Percentiles rank a stretch among this genome's conserved stretches.
Conservation (phyloP, 2,329 filamentous ascomycete genomes). For the Spiromastix sp. region DNA sequence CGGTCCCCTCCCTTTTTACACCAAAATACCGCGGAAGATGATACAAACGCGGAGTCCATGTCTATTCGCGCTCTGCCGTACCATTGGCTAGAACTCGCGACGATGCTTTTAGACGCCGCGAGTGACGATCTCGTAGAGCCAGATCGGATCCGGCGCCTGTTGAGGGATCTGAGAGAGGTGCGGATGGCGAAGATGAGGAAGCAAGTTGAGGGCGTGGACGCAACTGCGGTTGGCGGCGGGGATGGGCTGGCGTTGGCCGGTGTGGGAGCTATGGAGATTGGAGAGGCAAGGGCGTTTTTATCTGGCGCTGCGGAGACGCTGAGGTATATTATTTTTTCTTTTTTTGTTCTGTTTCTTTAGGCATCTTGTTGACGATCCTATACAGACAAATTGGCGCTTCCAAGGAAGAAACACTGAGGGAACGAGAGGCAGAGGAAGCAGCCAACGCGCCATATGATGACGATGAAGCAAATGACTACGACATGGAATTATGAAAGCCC, state of each 20-base stretch:
- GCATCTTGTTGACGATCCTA: slow-evolving; percentile 9
- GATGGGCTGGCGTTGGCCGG: slow-evolving; percentile 67
- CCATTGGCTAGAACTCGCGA: slow-evolving; percentile 88
- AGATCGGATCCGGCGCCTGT: slow-evolving; percentile 61
- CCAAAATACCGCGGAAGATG: slow-evolving; percentile 54
- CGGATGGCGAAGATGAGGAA: slow-evolving; percentile 79
- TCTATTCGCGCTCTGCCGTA: slow-evolving; percentile 58
- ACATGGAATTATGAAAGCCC: slow-evolving; percentile 40
- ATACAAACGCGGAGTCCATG: neutral
- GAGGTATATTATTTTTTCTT: slow-evolving; percentile 30
- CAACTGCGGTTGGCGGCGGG: slow-evolving; percentile 43
- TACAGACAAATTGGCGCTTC: slow-evolving; percentile 66
- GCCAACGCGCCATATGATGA: slow-evolving; percentile 41
- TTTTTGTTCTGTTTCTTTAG: neutral
- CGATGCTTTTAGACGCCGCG: slow-evolving; percentile 76
- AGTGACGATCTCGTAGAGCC: slow-evolving; percentile 69
- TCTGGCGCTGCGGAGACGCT: slow-evolving; percentile 79
- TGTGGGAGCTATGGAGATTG: slow-evolving; percentile 86
- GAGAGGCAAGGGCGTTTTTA: slow-evolving; percentile 76
- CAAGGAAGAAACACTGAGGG: slow-evolving; percentile 64
- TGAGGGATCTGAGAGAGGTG: slow-evolving; percentile 78
- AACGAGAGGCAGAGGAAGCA: slow-evolving; percentile 62
- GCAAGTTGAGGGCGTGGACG: slow-evolving; percentile 60
- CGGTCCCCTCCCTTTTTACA: slow-evolving; percentile 66
- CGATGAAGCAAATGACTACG: slow-evolving; percentile 51